A percentile compares a stretch with the other conserved stretches of the same genome.
Conservation (phyloP, 768 basidiomycete species). For the Kwoniella europaea region DNA sequence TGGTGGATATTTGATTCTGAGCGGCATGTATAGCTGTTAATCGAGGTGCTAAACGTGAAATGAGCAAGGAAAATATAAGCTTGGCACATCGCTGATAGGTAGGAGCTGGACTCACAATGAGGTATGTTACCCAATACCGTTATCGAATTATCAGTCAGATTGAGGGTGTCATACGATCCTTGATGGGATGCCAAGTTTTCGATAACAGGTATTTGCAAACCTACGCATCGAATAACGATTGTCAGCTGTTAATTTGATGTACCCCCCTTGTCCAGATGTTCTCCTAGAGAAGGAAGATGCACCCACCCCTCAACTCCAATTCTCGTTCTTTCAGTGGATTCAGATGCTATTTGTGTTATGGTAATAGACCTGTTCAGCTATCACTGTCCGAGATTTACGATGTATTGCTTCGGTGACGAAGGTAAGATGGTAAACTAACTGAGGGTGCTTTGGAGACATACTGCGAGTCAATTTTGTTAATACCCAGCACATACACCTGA, state of each 20-base stretch:
- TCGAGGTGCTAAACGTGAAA: conserved; percentile 44
- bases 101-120: conserved; percentile 43
- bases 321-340: conserved; percentile 58
- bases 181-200: conserved; percentile 58
- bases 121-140: conserved; percentile 56
- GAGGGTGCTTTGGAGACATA: conserved; percentile 50
- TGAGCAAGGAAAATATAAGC: background rate
- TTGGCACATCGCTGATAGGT: background rate
- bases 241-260: background rate
- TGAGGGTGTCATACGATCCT: conserved; percentile 57
- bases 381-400: background rate
- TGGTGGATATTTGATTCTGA: conserved; percentile 55
- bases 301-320: conserved; percentile 57
- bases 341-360: conserved; percentile 43
- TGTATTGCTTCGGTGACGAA: background rate
- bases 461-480: conserved; percentile 23
- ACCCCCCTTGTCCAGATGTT: background rate
- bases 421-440: conserved; percentile 32
- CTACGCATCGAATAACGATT: conserved; percentile 22
- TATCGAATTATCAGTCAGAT: conserved; percentile 57
- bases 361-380: conserved; percentile 22
- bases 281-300: background rate
- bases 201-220: conserved; percentile 56
- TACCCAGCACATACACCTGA: background rate
- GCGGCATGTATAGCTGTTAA: conserved; percentile 52